phyloP scores from a whole-genome alignment of 2,329 filamentous ascomycete genomes.

The Elsinoe australis region DNA sequence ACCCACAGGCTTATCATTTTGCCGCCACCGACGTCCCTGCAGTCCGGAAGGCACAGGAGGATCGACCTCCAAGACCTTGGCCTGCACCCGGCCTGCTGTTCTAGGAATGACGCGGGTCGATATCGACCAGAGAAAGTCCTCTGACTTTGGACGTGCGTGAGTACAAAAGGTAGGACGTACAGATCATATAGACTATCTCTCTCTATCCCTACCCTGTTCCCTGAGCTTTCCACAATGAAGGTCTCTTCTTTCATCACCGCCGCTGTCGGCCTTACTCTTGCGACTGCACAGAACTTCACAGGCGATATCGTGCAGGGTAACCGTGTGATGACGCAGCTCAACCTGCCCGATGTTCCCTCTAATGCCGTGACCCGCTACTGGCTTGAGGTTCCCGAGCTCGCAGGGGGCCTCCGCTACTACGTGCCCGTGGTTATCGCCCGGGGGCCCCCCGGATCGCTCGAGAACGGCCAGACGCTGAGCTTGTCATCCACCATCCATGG shows the following conservation, averaged over 20 bases:
- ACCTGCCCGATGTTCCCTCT: constrained; percentile 32
- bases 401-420: constrained; percentile 33
- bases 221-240: background rate
- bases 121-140: constrained; percentile 2
- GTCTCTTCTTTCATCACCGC: background rate
- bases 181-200: background rate
- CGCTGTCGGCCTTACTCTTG: background rate
- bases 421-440: constrained; percentile 35
- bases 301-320: constrained; percentile 8
- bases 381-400: constrained; percentile 33
- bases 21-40: constrained; percentile 2
- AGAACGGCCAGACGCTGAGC: constrained; percentile 32
- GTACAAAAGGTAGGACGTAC: background rate
- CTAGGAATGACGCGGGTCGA: constrained; percentile 9
- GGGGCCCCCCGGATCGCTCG: constrained; percentile 31
- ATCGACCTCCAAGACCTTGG: constrained; percentile 13
- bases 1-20: constrained; percentile 3
- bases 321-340: constrained; percentile 6
- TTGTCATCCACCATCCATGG: constrained; percentile 35
- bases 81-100: constrained; percentile 7
- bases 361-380: constrained; percentile 33
- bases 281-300: constrained; percentile 9
- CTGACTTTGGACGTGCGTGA: background rate
- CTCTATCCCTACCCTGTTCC: too few relatives aligned
- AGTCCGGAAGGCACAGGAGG: background rate